Evolutionary conservation across 768 basidiomycete genomes (phyloP), one percentile per base, ranked within the genome.

Genomic region (Russula vinacea): DNA sequence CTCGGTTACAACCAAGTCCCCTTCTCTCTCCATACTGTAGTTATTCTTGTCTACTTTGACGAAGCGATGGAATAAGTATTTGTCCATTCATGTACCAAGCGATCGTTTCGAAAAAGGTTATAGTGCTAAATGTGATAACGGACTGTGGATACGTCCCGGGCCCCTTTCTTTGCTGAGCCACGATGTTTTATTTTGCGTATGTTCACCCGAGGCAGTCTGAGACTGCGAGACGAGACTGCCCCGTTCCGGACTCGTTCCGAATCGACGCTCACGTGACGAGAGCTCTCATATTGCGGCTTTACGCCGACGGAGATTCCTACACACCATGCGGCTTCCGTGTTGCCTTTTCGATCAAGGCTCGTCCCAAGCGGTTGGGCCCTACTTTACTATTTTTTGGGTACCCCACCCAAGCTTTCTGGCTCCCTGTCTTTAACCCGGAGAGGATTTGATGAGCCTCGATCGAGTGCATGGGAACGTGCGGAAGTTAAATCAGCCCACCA

Each of bases 281-380:
- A 6, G 33, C 22, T 45, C n/a, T 33, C 17, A 16, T n/a, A 14
- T 26, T 59, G 47, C 24, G n/a, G 58, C 17, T 17, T 54, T 35
- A 35, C 58, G 52, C 52, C 55, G 52, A n/a, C 19, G 7, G 9
- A 19, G 56, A 49, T 16, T 22, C 37, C 49, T 45, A 10, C 8
- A 3, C 45, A 52, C 56, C 64, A 65, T 26, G 59, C 47, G 44
- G 49, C n/a, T 44, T 45, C 35, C 47, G 49, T 61, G 64, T 35
- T 52, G 37, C 40, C 55, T 47, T 50, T 35, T 58, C 33, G 16
- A 64, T 54, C 24, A 17, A 35, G 22, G 42, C 17, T 47, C 37
- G 44, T n/a, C 32, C 60, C 22, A 9, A 45, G 37, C 19, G 9
- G 24, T 29, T 13, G 19, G 26, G 26, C 37, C 17, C 22, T 42